Base-by-base conservation (phyloP, 192 early-diverging fungal genomes). In the Kappamyces sp. region DNA sequence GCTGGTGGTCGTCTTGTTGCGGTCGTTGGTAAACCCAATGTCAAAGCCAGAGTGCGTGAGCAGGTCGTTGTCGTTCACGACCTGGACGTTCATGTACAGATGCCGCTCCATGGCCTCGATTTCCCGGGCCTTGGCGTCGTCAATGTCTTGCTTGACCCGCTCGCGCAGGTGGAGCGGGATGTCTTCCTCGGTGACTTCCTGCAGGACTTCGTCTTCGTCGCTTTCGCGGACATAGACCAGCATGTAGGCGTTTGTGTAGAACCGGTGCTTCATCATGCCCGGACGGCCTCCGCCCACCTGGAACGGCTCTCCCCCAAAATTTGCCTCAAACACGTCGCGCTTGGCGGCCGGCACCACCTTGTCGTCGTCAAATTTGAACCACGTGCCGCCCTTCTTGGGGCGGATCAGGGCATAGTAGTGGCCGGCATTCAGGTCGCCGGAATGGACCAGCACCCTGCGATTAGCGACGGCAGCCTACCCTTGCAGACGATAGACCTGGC, bases 171-270 rank as follows among this genome's bases (percentile, higher is more conserved):
- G 93, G 47, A 70, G 71, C 7, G 94, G 94, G 50, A 94, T 86
- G 35, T 95, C 91, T 1, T 72, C 58, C 8, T 78, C 73, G 8
- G 74, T 72, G 3, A 88, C 65, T 29, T 82, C 77, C 8, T 74
- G 71, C 50, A 97, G 69, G 30, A 96, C 79, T 22, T 80, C 60
- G 30, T 86, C 86, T 54, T 85, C 68, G 63, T 86, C 76, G 8
- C 71, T 62, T 67, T 91, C 83, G 47, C 94, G 87, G 42, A 99
- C 84, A 58, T 99, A 99, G 31, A 96, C 93, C 68, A 99, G 74
- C 94, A 99, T 96, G 78, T 99, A 99, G 5, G 96, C 96, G 61
- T 96, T 99, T 4, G 89, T 89, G 4, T 90, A 92, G 65, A 89
- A 94, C 32, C 91, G 86, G 65, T 90, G 94, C 34, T 83, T 75